phyloP scores from a whole-genome alignment of 2,329 filamentous ascomycete species.

The Alternaria gaisen region DNA sequence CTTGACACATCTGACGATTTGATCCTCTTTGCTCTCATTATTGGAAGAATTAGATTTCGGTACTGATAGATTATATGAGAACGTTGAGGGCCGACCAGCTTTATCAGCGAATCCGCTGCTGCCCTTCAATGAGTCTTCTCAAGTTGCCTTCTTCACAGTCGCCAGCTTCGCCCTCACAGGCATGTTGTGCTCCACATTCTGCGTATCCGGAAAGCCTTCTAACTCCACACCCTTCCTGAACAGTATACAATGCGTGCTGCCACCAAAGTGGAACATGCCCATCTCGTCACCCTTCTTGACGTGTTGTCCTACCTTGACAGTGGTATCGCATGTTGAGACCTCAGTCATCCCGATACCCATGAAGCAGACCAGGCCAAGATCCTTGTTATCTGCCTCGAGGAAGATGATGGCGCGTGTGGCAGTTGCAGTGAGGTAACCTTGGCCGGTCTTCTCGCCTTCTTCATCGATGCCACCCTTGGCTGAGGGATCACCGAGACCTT shows the following conservation, averaged over 20 bases:
- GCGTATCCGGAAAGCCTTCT: conserved; percentile 38
- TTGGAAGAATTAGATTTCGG: too few species aligned
- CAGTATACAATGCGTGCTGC: conserved; percentile 73
- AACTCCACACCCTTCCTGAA: conserved; percentile 67
- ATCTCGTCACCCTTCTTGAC: conserved; percentile 75
- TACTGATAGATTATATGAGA: too few species aligned
- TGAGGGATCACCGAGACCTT: conserved; percentile 53
- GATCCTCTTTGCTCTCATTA: too few species aligned
- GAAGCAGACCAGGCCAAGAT: conserved; percentile 73
- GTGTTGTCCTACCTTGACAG: conserved; percentile 70
- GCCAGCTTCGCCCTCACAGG: conserved; percentile 51
- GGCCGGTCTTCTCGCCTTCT: conserved; percentile 60
- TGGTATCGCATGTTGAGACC: conserved; percentile 76
- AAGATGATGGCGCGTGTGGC: conserved; percentile 75
- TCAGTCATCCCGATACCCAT: conserved; percentile 80
- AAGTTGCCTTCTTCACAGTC: conserved; percentile 34
- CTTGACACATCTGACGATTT: too few species aligned
- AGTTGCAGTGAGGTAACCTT: conserved; percentile 73
- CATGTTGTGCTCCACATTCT: conserved; percentile 44
- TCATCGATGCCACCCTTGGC: conserved; percentile 51
- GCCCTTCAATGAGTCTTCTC: not conserved
- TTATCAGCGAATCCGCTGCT: too few species aligned
- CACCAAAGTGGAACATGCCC: conserved; percentile 85
- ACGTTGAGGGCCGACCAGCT: too few species aligned
- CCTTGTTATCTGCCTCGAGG: conserved; percentile 73